Evolutionary conservation across 768 basidiomycete genomes (phyloP).

Genomic region (Zangia roseola): DNA sequence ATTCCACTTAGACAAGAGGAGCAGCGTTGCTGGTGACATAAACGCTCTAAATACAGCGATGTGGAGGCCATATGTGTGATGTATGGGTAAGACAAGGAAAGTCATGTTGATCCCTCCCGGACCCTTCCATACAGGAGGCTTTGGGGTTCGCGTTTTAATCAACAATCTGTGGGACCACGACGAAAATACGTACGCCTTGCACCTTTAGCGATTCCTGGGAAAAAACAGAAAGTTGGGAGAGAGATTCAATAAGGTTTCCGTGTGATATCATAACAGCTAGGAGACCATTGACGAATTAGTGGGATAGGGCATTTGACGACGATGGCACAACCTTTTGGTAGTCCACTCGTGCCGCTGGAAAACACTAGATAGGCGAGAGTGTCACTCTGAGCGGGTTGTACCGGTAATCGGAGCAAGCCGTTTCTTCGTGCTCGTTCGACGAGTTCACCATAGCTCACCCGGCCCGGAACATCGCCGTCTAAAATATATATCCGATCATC

Average conservation of each 20-base stretch:
- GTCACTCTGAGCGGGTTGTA: slow-evolving; percentile 46
- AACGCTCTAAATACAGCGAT: too few species aligned
- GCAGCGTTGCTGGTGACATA: too few species aligned
- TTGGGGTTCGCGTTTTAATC: not conserved
- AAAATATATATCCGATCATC: slow-evolving; percentile 50
- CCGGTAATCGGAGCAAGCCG: slow-evolving; percentile 39
- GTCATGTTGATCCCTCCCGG: slow-evolving; percentile 46
- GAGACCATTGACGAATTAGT: slow-evolving; percentile 1
- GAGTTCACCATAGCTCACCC: slow-evolving; percentile 44
- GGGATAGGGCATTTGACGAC: not conserved
- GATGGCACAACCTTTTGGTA: slow-evolving; percentile 60
- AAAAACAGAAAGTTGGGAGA: slow-evolving; percentile 39
- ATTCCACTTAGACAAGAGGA: too few species aligned
- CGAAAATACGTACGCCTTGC: slow-evolving; percentile 35
- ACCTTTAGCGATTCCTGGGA: slow-evolving; percentile 33
- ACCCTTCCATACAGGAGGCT: slow-evolving; percentile 41
- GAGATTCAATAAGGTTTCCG: slow-evolving; percentile 52
- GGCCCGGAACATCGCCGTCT: slow-evolving; percentile 40
- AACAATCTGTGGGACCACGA: not conserved
- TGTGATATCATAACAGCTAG: slow-evolving; percentile 75
- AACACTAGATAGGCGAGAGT: slow-evolving; percentile 71
- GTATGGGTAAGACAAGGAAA: slow-evolving; percentile 26
- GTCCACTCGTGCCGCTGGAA: slow-evolving; percentile 76
- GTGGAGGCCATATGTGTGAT: too few species aligned
- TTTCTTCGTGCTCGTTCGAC: slow-evolving; percentile 39